Percentiles rank a stretch among this genome's conserved stretches.
Evolutionary conservation across 495 filamentous ascomycete species (phyloP).

Genomic region (Ramalina peruviana): DNA sequence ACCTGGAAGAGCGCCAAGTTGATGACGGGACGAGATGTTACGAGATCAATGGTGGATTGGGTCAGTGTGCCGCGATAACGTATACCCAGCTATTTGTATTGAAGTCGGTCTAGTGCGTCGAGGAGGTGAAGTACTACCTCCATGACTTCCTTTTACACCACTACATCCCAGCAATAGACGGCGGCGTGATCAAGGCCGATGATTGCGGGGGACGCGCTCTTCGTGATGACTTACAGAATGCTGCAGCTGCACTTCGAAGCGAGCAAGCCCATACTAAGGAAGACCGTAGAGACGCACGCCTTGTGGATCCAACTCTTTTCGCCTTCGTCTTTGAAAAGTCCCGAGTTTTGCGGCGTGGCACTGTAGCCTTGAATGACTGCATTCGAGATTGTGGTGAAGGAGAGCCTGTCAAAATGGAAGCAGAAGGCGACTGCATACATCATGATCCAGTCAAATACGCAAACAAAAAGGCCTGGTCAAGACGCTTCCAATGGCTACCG

Average conservation of each 20-base stretch:
- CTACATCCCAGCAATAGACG: conserved; percentile 10
- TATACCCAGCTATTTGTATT: not conserved
- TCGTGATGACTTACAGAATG: conserved; percentile 20
- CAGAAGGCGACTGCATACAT: conserved; percentile 9
- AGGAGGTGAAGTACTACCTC: conserved; percentile 20
- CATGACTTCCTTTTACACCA: conserved; percentile 4
- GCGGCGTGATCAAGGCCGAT: conserved; percentile 22
- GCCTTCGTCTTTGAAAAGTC: conserved; percentile 30
- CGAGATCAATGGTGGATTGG: conserved; percentile 9
- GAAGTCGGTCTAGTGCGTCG: conserved; percentile 12
- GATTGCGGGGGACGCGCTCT: conserved; percentile 15
- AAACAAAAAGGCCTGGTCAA: conserved; percentile 31
- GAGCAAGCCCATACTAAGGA: conserved; percentile 13
- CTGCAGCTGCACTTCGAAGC: conserved; percentile 14
- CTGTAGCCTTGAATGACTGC: conserved; percentile 19
- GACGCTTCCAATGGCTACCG: conserved; percentile 27
- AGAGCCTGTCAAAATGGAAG: conserved; percentile 12
- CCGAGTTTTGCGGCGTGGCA: conserved; percentile 18
- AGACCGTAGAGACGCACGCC: conserved; percentile 16
- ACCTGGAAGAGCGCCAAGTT: conserved; percentile 8
- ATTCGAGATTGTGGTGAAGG: conserved; percentile 19
- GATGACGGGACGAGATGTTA: not conserved
- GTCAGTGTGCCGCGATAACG: not conserved
- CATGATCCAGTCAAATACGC: conserved; percentile 20
- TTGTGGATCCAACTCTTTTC: conserved; percentile 31